Percentiles rank a stretch among this genome's conserved stretches.
phyloP scores from a whole-genome alignment of 2,329 filamentous ascomycete species.

The Aplosporella prunicola region DNA sequence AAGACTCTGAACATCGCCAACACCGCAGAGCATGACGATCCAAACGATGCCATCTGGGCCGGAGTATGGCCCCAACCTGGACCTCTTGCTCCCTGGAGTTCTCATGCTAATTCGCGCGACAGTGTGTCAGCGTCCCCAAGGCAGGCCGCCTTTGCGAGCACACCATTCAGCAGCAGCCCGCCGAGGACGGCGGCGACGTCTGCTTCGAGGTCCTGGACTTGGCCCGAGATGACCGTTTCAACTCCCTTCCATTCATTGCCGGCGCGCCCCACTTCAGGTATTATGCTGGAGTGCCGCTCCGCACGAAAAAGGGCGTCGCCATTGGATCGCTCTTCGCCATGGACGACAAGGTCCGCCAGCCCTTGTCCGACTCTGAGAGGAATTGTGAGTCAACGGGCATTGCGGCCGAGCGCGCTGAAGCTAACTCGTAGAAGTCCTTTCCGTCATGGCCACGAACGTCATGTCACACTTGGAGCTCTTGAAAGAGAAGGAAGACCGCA shows the following conservation, averaged over 20 bases:
- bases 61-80: conserved; percentile 14
- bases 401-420: conserved; percentile 1
- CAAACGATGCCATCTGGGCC: conserved; percentile 26
- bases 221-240: conserved; percentile 25
- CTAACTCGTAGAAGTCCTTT: conserved; percentile 14
- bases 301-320: conserved; percentile 22
- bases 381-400: conserved; percentile 13
- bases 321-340: conserved; percentile 26
- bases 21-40: conserved; percentile 21
- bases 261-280: conserved; percentile 21
- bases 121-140: conserved; percentile 26
- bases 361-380: conserved; percentile 13
- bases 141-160: conserved; percentile 26
- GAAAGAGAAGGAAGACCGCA: conserved; percentile 25
- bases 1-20: conserved; percentile 31
- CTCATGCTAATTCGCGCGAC: background rate
- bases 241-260: conserved; percentile 20
- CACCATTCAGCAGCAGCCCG: conserved; percentile 17
- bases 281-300: conserved; percentile 26
- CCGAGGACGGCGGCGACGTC: conserved; percentile 21
- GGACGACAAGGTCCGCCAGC: conserved; percentile 17
- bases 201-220: conserved; percentile 32
- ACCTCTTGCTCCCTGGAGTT: background rate
- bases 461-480: conserved; percentile 27
- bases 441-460: conserved; percentile 23